phyloP scores from a whole-genome alignment of 2,329 filamentous ascomycete genomes.

The Tothia fuscella region DNA sequence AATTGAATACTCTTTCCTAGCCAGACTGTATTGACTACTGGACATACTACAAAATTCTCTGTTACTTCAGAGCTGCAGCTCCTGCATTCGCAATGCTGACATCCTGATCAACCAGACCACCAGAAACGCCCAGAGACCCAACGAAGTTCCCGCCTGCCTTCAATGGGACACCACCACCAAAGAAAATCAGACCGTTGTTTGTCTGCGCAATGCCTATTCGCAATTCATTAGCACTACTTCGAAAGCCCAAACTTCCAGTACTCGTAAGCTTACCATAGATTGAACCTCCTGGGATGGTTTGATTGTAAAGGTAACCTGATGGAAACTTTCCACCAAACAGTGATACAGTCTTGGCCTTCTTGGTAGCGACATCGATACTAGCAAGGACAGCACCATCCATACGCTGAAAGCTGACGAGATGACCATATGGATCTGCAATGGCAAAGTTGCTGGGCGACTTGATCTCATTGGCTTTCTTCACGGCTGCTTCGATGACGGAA shows the following conservation, averaged over 20 bases:
- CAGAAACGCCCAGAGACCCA: slow-evolving; percentile 21
- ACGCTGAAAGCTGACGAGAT: slow-evolving; percentile 19
- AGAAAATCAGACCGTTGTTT: slow-evolving; percentile 20
- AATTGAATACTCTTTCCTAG: too few relatives aligned
- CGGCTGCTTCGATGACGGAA: slow-evolving; percentile 16
- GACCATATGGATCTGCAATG: slow-evolving; percentile 19
- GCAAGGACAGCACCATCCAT: slow-evolving; percentile 21
- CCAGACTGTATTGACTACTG: too few relatives aligned
- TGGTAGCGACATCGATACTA: slow-evolving; percentile 20
- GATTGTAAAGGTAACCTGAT: slow-evolving; percentile 7
- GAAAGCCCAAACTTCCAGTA: slow-evolving; percentile 14
- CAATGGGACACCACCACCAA: slow-evolving; percentile 20
- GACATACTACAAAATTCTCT: too few relatives aligned
- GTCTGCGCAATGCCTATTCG: slow-evolving; percentile 17
- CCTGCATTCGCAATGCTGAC: slow-evolving; percentile 17
- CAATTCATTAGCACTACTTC: slow-evolving; percentile 14
- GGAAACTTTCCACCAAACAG: slow-evolving; percentile 18
- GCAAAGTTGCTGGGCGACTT: slow-evolving; percentile 20
- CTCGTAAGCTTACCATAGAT: slow-evolving; percentile 12
- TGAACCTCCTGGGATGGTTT: not conserved
- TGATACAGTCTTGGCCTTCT: slow-evolving; percentile 20
- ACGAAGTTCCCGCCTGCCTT: slow-evolving; percentile 18
- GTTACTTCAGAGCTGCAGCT: slow-evolving; percentile 9
- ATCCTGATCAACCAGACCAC: slow-evolving; percentile 19
- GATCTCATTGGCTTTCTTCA: slow-evolving; percentile 17